phyloP scores from a whole-genome alignment of 2,329 filamentous ascomycete species.

The Colletotrichum cordylinicola region DNA sequence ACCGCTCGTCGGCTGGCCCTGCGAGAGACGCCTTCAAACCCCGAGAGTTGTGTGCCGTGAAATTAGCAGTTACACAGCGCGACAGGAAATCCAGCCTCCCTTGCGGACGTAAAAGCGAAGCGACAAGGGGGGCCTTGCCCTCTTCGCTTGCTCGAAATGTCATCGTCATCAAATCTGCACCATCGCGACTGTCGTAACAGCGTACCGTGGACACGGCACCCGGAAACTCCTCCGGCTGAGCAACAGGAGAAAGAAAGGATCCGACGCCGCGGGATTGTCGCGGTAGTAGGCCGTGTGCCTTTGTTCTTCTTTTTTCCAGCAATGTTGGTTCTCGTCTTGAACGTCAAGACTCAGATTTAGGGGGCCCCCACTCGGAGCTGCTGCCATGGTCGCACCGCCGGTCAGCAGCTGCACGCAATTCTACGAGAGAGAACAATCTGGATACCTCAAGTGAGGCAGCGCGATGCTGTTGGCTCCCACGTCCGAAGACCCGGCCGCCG shows the following conservation, averaged over 20 bases:
- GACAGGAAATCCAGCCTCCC: neutral
- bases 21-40: neutral
- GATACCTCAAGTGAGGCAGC: neutral
- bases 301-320: neutral
- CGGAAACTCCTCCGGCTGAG: neutral
- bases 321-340: neutral
- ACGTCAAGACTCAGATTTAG: neutral
- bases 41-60: neutral
- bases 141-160: conserved; percentile 2
- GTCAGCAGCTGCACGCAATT: neutral
- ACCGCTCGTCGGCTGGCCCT: neutral
- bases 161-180: conserved; percentile 13
- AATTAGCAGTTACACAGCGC: neutral
- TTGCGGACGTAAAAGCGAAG: neutral
- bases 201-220: neutral
- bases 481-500: neutral
- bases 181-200: neutral
- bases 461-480: neutral
- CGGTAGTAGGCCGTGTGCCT: neutral
- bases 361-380: neutral
- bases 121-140: neutral
- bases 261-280: neutral
- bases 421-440: neutral
- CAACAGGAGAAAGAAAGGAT: neutral
- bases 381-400: neutral